These are phyloP conservation scores for Eucalyptus brandiana DNA, from an alignment of 345 rosid species.

Conservation along the genomic window DNA sequence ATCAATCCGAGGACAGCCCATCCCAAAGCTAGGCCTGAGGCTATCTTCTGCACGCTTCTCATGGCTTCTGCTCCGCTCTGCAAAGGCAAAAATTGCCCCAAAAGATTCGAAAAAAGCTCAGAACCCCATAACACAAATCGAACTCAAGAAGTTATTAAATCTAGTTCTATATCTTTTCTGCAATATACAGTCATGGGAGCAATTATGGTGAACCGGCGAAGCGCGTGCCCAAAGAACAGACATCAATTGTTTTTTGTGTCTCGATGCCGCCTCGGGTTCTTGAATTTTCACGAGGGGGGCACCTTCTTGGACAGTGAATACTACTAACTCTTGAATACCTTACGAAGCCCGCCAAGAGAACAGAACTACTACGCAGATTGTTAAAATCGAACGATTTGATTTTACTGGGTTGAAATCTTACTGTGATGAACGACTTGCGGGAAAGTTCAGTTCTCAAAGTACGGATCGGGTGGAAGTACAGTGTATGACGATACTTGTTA, in stretches of 20 bases:
- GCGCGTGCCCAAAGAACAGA: background rate
- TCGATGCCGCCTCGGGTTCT: background rate
- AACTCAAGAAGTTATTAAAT: background rate
- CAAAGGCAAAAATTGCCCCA: background rate
- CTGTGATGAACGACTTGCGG: background rate
- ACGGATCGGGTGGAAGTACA: background rate
- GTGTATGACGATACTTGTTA: background rate
- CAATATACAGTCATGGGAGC: background rate
- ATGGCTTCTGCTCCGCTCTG: conserved; percentile 55
- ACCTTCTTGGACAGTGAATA: background rate
- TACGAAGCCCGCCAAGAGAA: background rate
- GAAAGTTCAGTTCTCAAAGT: background rate
- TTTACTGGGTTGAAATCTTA: background rate
- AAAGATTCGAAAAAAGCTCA: background rate
- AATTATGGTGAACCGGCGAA: background rate
- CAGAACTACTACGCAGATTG: background rate
- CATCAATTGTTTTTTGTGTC: background rate
- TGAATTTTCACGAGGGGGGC: background rate
- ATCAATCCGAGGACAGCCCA: conserved; percentile 32
- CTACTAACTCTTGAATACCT: background rate
- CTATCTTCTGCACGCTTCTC: conserved; percentile 10
- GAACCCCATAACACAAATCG: background rate
- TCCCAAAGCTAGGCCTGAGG: conserved; percentile 38
- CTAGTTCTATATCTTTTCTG: background rate
- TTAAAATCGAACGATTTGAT: background rate